These are phyloP conservation scores for Carex arenaria DNA, from an alignment of 202 grass and related monocot genomes.

Conservation along the genomic window DNA sequence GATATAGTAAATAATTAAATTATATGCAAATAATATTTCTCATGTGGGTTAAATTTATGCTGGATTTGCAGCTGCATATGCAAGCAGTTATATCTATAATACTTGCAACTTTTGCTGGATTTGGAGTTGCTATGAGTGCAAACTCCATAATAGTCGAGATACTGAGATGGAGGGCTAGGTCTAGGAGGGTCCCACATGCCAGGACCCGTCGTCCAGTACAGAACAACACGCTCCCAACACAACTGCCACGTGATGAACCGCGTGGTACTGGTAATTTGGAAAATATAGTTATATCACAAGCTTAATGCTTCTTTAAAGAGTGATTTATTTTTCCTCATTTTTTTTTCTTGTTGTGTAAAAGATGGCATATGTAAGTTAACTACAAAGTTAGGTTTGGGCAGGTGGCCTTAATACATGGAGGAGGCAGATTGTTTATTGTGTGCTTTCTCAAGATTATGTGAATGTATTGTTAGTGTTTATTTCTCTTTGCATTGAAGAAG, in stretches of 20 bases:
- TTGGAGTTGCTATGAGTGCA: conserved; percentile 77
- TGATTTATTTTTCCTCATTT: not conserved
- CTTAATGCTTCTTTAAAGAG: not conserved
- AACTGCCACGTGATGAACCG: conserved; percentile 5
- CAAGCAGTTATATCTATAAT: conserved; percentile 88
- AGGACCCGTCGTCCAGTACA: not conserved
- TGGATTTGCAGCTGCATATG: conserved; percentile 59
- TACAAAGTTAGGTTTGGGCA: not conserved
- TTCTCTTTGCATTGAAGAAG: not conserved
- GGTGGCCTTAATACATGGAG: not conserved
- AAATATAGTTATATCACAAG: conserved; percentile 8
- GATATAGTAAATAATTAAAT: not conserved
- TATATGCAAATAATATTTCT: not conserved
- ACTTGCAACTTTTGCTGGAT: conserved; percentile 84
- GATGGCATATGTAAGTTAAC: conserved; percentile 5
- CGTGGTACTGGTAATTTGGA: not conserved
- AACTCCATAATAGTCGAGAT: conserved; percentile 65
- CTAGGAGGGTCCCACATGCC: not conserved
- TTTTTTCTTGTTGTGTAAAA: not conserved
- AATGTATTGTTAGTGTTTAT: not conserved
- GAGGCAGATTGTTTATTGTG: not conserved
- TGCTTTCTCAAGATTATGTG: not conserved
- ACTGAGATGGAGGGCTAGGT: conserved; percentile 39
- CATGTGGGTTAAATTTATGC: not conserved
- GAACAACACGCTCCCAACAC: not conserved